These are phyloP conservation scores for Ganoderma meredithae DNA, from an alignment of 1,284 basidiomycete genomes.

Conservation along the genomic window DNA sequence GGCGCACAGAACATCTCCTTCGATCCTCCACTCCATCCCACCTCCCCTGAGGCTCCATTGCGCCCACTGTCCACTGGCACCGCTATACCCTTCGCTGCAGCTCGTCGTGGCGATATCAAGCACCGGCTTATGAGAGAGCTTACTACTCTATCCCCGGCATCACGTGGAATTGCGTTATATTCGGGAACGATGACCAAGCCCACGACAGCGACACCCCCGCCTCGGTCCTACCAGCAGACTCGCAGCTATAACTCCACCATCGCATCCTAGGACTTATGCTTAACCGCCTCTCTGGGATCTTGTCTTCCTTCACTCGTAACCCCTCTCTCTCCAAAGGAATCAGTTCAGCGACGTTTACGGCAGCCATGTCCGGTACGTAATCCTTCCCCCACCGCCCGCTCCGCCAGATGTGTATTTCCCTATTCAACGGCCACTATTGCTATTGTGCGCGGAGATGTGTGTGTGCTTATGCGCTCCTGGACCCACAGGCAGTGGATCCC, in stretches of 20 bases:
- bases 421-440: slow-evolving; percentile 6
- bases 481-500: slow-evolving; percentile 29
- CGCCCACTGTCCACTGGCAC: not conserved
- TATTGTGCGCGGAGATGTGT: not conserved
- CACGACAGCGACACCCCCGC: not conserved
- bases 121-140: not conserved
- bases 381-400: not conserved
- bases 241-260: not conserved
- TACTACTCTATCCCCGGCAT: slow-evolving; percentile 7
- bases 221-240: not conserved
- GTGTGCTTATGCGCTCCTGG: not conserved
- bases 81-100: not conserved
- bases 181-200: slow-evolving; percentile 24
- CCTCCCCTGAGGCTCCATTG: no score
- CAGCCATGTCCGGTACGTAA: slow-evolving; percentile 32
- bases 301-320: slow-evolving; percentile 21
- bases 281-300: slow-evolving; percentile 29
- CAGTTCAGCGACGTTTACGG: slow-evolving; percentile 21
- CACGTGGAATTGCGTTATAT: slow-evolving; percentile 30
- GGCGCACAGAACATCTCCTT: not conserved
- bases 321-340: slow-evolving; percentile 24
- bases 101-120: not conserved
- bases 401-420: slow-evolving; percentile 3
- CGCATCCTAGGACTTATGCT: slow-evolving; percentile 23
- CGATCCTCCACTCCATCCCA: not conserved